Conservation (phyloP, 805 yeast species). For the Grigorovia humatica region DNA sequence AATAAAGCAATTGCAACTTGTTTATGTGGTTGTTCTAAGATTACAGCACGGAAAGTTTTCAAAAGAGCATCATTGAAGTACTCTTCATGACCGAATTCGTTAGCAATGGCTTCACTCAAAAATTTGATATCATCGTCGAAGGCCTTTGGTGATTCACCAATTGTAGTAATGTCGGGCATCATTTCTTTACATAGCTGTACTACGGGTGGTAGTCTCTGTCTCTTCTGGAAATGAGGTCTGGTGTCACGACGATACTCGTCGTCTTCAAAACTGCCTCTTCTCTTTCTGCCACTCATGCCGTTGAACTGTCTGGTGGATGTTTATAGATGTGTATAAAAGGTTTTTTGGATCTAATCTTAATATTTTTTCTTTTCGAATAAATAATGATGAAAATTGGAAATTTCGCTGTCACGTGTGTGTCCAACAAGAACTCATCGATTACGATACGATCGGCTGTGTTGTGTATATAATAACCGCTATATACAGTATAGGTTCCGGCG, state of each 20-base stretch:
- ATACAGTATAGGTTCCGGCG: too few species aligned
- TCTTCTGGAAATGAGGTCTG: constrained; percentile 25
- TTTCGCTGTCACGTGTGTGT: too few species aligned
- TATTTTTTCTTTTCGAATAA: too few species aligned
- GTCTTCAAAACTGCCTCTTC: constrained; percentile 18
- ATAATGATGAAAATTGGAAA: too few species aligned
- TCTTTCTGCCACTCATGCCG: constrained; percentile 11
- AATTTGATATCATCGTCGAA: constrained; percentile 56
- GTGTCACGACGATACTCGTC: constrained; percentile 25
- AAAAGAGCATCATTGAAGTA: constrained; percentile 49
- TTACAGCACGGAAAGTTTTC: constrained; percentile 55
- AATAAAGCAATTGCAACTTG: constrained; percentile 60
- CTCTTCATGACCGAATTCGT: constrained; percentile 54
- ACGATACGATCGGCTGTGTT: too few species aligned
- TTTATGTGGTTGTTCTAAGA: constrained; percentile 87
- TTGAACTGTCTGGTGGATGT: not conserved
- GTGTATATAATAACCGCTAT: too few species aligned
- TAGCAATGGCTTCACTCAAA: constrained; percentile 55
- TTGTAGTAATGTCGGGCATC: constrained; percentile 41
- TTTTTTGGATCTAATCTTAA: not conserved
- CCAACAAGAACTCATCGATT: too few species aligned
- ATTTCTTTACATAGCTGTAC: constrained; percentile 38
- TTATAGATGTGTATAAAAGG: not conserved
- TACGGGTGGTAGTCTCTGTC: constrained; percentile 35
- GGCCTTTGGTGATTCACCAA: constrained; percentile 46